Percentiles rank a stretch among this genome's conserved stretches.
These are phyloP conservation scores for Penicillium sp. DNA, from an alignment of 2,329 filamentous ascomycete species.

Conservation along the genomic window DNA sequence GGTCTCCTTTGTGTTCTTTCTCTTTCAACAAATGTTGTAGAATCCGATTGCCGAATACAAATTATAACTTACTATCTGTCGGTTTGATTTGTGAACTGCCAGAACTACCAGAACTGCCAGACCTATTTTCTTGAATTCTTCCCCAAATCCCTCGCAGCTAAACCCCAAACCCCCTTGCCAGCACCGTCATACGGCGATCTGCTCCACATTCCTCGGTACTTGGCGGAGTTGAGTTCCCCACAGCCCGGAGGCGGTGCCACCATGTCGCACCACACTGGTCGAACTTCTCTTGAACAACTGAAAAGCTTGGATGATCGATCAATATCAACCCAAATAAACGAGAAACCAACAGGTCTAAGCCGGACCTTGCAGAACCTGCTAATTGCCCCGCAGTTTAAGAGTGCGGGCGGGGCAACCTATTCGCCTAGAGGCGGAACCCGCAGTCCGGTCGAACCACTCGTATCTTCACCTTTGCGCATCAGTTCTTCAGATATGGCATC, in stretches of 20 bases:
- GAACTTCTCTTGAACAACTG: constrained; percentile 43
- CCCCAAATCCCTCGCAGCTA: too few species aligned
- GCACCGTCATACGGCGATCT: too few species aligned
- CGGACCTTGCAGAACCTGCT: constrained; percentile 70
- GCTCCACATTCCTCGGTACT: too few species aligned
- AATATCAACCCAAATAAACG: neutral
- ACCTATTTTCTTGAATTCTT: too few species aligned
- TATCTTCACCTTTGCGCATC: constrained; percentile 35
- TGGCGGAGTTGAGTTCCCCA: constrained; percentile 18
- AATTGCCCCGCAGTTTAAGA: constrained; percentile 33
- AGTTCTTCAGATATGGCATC: constrained; percentile 33
- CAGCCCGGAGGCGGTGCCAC: constrained; percentile 29
- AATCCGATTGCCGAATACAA: too few species aligned
- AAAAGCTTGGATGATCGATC: constrained; percentile 1
- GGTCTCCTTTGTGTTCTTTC: neutral
- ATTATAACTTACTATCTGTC: too few species aligned
- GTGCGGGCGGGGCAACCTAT: constrained; percentile 36
- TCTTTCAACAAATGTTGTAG: too few species aligned
- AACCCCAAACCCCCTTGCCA: too few species aligned
- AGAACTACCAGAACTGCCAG: too few species aligned
- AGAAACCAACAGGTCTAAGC: constrained; percentile 31
- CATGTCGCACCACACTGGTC: constrained; percentile 28
- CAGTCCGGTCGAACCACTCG: constrained; percentile 26
- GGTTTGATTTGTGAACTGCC: too few species aligned
- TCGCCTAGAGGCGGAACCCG: constrained; percentile 25